Evolutionary conservation across 148 eudicot genomes (phyloP).

Genomic region (Fagopyrum homotropicum): DNA sequence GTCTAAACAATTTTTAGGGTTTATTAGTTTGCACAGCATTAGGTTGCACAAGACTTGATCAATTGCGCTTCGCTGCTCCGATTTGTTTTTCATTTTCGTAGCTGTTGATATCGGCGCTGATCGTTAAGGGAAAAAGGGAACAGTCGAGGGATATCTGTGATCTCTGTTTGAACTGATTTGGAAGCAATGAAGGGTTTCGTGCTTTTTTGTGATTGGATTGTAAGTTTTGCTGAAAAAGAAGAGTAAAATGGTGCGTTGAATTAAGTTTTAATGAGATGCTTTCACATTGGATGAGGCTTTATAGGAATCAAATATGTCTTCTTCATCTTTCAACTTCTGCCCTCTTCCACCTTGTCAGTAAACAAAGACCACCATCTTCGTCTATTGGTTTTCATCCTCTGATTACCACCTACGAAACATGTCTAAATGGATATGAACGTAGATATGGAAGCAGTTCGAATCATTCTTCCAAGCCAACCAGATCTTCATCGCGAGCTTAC

Average conservation of each 20-base stretch:
- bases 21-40: neutral
- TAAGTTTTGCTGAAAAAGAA: neutral
- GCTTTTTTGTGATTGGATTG: neutral
- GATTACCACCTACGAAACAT: too few relatives aligned
- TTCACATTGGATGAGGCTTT: constrained; percentile 1
- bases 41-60: neutral
- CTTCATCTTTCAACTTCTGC: constrained; percentile 1
- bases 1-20: neutral
- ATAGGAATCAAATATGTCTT: neutral
- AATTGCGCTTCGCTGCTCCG: neutral
- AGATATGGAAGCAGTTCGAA: constrained; percentile 10
- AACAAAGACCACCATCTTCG: neutral
- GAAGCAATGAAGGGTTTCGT: neutral
- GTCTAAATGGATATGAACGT: constrained; percentile 1
- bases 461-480: constrained; percentile 23
- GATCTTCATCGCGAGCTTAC: constrained; percentile 34
- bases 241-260: neutral
- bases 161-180: neutral
- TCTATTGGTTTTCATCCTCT: neutral
- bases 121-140: neutral
- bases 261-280: neutral
- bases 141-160: neutral
- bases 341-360: neutral
- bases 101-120: neutral
- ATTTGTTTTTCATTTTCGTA: too few relatives aligned